Percentiles rank a stretch among this genome's conserved stretches.
Evolutionary conservation across 805 yeast genomes (phyloP).

Genomic region (Pichia deserticola): DNA sequence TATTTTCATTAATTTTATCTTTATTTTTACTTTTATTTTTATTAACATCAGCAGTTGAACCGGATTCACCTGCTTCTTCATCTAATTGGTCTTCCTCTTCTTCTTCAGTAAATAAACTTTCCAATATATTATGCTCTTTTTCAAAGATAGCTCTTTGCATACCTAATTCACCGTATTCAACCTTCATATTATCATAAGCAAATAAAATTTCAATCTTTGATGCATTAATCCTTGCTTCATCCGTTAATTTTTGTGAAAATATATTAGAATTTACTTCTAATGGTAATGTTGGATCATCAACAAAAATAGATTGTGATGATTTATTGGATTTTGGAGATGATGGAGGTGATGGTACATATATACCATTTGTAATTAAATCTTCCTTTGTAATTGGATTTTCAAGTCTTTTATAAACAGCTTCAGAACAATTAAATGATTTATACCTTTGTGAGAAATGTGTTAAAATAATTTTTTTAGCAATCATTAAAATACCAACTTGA

Average conservation of each 20-base stretch:
- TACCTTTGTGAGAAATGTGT: conserved; percentile 95
- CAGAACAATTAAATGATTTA: conserved; percentile 38
- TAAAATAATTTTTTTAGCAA: conserved; percentile 58
- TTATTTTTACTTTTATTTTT: conserved; percentile 5
- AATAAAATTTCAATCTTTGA: conserved; percentile 29
- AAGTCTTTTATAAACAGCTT: conserved; percentile 20
- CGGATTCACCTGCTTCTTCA: background rate
- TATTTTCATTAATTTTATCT: background rate
- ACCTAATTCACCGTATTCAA: conserved; percentile 38
- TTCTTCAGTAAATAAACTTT: conserved; percentile 19
- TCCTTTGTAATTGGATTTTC: conserved; percentile 12
- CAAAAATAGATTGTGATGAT: conserved; percentile 6
- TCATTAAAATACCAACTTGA: conserved; percentile 60
- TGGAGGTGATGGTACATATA: background rate
- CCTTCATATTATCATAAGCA: conserved; percentile 63
- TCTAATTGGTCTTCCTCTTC: conserved; percentile 9
- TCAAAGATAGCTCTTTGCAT: conserved; percentile 23
- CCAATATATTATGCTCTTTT: conserved; percentile 25
- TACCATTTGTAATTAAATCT: background rate
- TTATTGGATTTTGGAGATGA: conserved; percentile 13
- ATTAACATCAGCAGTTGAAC: background rate
- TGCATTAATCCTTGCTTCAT: conserved; percentile 20
- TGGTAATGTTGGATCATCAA: conserved; percentile 14
- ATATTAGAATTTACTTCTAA: conserved; percentile 19
- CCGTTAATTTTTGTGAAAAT: conserved; percentile 12